Evolutionary conservation across 2,329 filamentous ascomycete genomes (phyloP).

Genomic region (Bipolaris cookei): DNA sequence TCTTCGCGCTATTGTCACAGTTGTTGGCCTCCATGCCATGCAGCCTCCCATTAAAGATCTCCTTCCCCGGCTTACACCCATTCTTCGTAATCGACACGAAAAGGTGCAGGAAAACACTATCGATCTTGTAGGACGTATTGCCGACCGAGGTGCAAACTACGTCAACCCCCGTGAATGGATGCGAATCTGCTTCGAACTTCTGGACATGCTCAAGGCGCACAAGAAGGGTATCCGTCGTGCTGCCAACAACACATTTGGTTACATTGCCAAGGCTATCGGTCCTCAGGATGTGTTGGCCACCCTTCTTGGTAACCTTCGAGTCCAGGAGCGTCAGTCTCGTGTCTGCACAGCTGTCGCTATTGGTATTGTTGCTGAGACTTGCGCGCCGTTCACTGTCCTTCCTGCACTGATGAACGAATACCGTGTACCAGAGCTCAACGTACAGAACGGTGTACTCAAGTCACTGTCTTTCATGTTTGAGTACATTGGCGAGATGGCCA

Average conservation of each 20-base stretch:
- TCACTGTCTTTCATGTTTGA: constrained; percentile 97
- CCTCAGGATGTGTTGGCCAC: constrained; percentile 97
- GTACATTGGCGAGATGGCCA: constrained; percentile 99
- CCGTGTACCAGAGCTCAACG: constrained; percentile 95
- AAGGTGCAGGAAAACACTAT: constrained; percentile 99
- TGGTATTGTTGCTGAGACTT: constrained; percentile 97
- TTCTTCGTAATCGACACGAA: constrained; percentile 95
- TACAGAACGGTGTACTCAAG: constrained; percentile 98
- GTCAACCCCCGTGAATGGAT: constrained; percentile 99
- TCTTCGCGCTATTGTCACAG: constrained; percentile 92
- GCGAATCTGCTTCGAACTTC: constrained; percentile 98
- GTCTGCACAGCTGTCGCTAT: constrained; percentile 99
- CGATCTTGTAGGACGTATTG: constrained; percentile 95
- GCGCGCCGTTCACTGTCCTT: constrained; percentile 97
- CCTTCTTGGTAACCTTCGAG: constrained; percentile 91
- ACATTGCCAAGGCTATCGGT: constrained; percentile 98
- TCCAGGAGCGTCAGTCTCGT: constrained; percentile 96
- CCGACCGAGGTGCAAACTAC: constrained; percentile 92
- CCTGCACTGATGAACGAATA: constrained; percentile 99
- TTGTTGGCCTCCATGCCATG: constrained; percentile 98
- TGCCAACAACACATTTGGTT: constrained; percentile 99
- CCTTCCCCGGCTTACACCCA: constrained; percentile 93
- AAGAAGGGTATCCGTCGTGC: constrained; percentile 98
- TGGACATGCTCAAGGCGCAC: constrained; percentile 99
- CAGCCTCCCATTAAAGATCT: constrained; percentile 97